A percentile compares a stretch with the other conserved stretches of the same genome.
phyloP scores from a whole-genome alignment of 2,329 filamentous ascomycete species.

The Aspergillus sclerotialis region DNA sequence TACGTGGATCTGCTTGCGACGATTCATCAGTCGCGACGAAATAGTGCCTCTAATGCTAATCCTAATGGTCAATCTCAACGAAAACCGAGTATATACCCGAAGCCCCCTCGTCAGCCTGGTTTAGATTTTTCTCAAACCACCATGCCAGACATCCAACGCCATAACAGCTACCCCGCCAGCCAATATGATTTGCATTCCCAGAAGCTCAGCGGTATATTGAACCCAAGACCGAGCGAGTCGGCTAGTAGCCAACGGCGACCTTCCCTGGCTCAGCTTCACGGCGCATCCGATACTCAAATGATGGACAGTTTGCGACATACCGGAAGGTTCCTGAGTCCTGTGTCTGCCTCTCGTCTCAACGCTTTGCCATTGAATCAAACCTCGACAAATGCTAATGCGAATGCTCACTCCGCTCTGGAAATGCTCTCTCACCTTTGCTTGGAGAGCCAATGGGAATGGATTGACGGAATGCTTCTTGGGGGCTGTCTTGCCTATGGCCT shows the following conservation, averaged over 20 bases:
- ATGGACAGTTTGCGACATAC: constrained; percentile 24
- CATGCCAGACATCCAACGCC: constrained; percentile 18
- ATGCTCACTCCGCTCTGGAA: constrained; percentile 61
- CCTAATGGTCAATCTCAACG: constrained; percentile 36
- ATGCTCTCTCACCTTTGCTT: constrained; percentile 69
- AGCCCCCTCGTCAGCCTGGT: constrained; percentile 52
- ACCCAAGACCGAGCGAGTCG: constrained; percentile 10
- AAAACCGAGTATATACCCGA: constrained; percentile 55
- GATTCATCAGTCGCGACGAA: constrained; percentile 49
- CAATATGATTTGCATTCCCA: constrained; percentile 25
- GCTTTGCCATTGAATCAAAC: constrained; percentile 24
- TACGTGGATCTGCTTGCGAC: constrained; percentile 65
- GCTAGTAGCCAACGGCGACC: constrained; percentile 16
- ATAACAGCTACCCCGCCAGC: constrained; percentile 30
- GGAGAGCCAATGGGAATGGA: constrained; percentile 79
- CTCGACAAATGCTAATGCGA: constrained; percentile 45
- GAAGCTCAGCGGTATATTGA: constrained; percentile 9
- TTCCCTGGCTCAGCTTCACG: constrained; percentile 20
- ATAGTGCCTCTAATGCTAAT: constrained; percentile 41
- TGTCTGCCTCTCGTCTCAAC: constrained; percentile 25
- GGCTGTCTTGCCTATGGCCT: constrained; percentile 89
- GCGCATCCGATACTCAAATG: constrained; percentile 20
- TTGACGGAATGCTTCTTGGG: constrained; percentile 84
- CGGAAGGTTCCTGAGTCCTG: constrained; percentile 25
- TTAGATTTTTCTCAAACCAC: constrained; percentile 40